These are phyloP conservation scores for Hypoxylon cercidicola DNA, from an alignment of 495 filamentous ascomycete species.

Conservation along the genomic window DNA sequence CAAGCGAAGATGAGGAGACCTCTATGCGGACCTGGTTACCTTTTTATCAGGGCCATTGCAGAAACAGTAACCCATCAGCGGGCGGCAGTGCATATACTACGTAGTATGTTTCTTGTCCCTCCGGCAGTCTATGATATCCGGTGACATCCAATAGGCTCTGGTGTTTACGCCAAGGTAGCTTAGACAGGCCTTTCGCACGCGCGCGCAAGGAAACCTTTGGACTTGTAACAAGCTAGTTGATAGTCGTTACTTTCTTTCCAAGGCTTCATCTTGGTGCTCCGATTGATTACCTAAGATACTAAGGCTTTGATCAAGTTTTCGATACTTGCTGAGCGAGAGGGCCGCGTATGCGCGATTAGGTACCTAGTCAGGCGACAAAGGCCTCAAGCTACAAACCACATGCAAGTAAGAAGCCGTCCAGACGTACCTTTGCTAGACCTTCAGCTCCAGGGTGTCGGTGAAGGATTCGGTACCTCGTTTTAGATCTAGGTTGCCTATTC, in stretches of 20 bases:
- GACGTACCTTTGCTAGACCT: too few relatives aligned
- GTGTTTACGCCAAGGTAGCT: conserved; percentile 31
- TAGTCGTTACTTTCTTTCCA: conserved; percentile 7
- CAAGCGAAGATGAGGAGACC: conserved; percentile 3
- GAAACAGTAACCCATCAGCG: conserved; percentile 19
- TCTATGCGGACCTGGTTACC: conserved; percentile 5
- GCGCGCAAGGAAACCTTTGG: conserved; percentile 12
- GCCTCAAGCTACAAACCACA: too few relatives aligned
- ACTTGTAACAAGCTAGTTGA: conserved; percentile 27
- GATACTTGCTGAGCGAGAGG: too few relatives aligned
- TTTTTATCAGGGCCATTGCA: conserved; percentile 22
- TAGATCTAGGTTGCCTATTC: too few relatives aligned
- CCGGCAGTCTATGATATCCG: conserved; percentile 18
- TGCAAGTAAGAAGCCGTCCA: too few relatives aligned
- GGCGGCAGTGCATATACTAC: conserved; percentile 26
- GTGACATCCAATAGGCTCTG: conserved; percentile 27
- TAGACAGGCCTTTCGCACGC: conserved; percentile 12
- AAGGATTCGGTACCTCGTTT: conserved; percentile 13
- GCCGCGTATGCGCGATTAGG: too few relatives aligned
- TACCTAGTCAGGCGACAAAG: too few relatives aligned
- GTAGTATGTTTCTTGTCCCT: conserved; percentile 18
- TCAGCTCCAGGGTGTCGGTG: too few relatives aligned
- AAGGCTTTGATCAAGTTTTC: too few relatives aligned
- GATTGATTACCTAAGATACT: too few relatives aligned
- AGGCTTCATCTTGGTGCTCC: not conserved